phyloP scores from a whole-genome alignment of 108 stramenopile species.

The Conticribra weissflogii region DNA sequence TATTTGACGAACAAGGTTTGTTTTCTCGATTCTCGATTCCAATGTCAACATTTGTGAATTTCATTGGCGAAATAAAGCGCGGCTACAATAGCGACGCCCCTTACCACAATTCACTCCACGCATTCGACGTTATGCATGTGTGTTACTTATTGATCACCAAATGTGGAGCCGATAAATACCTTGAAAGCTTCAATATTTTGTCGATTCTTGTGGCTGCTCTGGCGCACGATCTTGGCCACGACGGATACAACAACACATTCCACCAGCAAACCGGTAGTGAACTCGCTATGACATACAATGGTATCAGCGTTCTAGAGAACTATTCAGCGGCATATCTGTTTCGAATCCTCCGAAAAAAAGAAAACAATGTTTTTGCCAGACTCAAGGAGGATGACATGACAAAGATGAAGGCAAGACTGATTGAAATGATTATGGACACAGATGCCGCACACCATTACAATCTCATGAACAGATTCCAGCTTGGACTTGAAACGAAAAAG shows the following conservation, averaged over 20 bases:
- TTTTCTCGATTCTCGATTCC: conserved; percentile 55
- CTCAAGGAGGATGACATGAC: conserved; percentile 36
- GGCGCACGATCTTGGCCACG: conserved; percentile 76
- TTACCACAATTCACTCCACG: conserved; percentile 74
- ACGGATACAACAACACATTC: conserved; percentile 66
- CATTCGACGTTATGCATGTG: conserved; percentile 66
- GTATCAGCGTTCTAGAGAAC: conserved; percentile 66
- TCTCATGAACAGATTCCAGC: conserved; percentile 52
- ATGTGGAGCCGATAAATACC: conserved; percentile 50
- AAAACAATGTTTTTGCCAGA: conserved; percentile 53
- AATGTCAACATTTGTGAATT: conserved; percentile 50
- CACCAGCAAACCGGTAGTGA: conserved; percentile 53
- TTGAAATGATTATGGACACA: conserved; percentile 57
- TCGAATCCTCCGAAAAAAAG: conserved; percentile 47
- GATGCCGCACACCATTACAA: conserved; percentile 62
- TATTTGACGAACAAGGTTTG: conserved; percentile 53
- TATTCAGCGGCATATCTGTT: conserved; percentile 65
- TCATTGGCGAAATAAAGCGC: conserved; percentile 36
- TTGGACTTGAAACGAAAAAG: conserved; percentile 56
- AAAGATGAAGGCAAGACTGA: conserved; percentile 49
- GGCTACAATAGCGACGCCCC: conserved; percentile 47
- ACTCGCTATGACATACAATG: conserved; percentile 69
- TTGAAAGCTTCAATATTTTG: conserved; percentile 56
- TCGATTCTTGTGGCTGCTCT: conserved; percentile 61
- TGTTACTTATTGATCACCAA: conserved; percentile 55